phyloP scores from a whole-genome alignment of 257 asterid species.

The Nicotiana paniculata region DNA sequence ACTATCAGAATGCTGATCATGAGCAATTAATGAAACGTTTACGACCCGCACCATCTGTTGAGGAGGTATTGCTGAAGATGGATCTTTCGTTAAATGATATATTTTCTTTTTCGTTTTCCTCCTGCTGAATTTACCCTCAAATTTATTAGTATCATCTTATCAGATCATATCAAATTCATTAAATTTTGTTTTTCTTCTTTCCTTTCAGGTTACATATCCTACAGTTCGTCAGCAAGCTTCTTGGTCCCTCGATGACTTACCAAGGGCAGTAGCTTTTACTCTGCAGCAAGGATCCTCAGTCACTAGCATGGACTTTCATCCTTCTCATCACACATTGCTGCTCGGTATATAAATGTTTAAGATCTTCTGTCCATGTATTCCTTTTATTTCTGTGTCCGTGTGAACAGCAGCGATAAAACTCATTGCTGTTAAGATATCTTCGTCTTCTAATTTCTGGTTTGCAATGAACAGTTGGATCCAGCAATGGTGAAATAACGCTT shows the following conservation, averaged over 20 bases:
- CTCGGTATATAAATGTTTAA: constrained; percentile 47
- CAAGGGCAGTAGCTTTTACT: constrained; percentile 83
- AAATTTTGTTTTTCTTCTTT: constrained; percentile 12
- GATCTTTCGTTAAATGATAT: constrained; percentile 5
- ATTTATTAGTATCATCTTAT: background rate
- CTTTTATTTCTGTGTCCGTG: background rate
- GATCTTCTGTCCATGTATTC: background rate
- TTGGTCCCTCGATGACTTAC: constrained; percentile 85
- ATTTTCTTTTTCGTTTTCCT: constrained; percentile 3
- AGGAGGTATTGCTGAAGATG: constrained; percentile 53
- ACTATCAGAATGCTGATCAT: constrained; percentile 80
- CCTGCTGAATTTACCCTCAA: background rate
- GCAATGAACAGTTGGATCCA: constrained; percentile 70
- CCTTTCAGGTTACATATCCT: constrained; percentile 82
- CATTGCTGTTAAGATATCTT: background rate
- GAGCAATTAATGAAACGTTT: constrained; percentile 94
- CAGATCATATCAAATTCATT: background rate
- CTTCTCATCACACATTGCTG: constrained; percentile 72
- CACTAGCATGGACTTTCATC: constrained; percentile 92
- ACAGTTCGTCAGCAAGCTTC: constrained; percentile 78
- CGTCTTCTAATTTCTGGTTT: background rate
- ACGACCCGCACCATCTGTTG: constrained; percentile 89
- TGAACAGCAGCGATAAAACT: background rate
- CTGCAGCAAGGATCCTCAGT: constrained; percentile 86
- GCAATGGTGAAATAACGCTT: constrained; percentile 74